These are phyloP conservation scores for Serpula lacrymans DNA, from an alignment of 768 basidiomycete species.

Conservation along the genomic window DNA sequence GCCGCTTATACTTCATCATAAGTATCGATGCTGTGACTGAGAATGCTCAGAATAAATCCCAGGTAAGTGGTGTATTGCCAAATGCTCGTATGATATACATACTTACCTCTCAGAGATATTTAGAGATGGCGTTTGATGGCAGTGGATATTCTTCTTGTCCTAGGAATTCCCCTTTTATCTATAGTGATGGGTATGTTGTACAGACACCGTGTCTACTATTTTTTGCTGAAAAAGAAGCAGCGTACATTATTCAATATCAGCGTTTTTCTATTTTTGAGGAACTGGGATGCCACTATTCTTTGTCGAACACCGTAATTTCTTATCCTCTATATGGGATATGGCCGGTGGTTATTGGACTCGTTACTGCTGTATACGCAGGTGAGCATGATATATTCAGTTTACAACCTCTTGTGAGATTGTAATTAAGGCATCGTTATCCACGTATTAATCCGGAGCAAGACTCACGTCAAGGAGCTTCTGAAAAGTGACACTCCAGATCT, in stretches of 20 bases:
- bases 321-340: constrained; percentile 26
- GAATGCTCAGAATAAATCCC: neutral
- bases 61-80: neutral
- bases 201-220: no score
- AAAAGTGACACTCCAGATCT: no score
- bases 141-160: constrained; percentile 49
- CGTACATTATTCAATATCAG: constrained; percentile 55
- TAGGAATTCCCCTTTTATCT: constrained; percentile 48
- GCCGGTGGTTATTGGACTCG: constrained; percentile 20
- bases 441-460: no score
- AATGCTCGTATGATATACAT: no score
- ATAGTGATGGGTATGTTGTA: constrained; percentile 41
- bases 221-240: no score
- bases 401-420: no score
- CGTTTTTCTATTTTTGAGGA: constrained; percentile 60
- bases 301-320: constrained; percentile 35
- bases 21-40: neutral
- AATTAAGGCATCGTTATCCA: no score
- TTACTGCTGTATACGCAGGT: constrained; percentile 26
- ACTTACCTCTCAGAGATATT: no score
- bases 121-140: constrained; percentile 49
- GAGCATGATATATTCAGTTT: no score
- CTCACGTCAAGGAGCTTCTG: no score
- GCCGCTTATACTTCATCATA: constrained; percentile 37
- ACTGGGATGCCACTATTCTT: constrained; percentile 47